Evolutionary conservation across 371 early-diverging fungal species (phyloP).

Genomic region (Umbelopsis sp.): DNA sequence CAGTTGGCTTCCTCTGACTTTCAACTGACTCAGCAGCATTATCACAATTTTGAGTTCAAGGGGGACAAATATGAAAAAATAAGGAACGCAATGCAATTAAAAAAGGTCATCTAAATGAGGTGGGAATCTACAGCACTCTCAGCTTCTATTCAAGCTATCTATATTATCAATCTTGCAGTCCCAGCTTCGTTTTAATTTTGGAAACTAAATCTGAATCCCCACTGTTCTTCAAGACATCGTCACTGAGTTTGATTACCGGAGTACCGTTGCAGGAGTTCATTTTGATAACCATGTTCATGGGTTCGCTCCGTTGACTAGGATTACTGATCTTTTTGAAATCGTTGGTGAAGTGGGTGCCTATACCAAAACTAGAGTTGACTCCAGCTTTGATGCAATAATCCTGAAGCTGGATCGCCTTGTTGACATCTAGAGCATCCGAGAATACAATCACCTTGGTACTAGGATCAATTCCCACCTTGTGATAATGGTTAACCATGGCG

Average conservation of each 20-base stretch:
- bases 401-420: conserved; percentile 56
- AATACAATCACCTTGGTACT: conserved; percentile 70
- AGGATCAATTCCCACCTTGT: conserved; percentile 59
- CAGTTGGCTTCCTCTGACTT: not conserved
- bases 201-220: conserved; percentile 58
- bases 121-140: too few species aligned
- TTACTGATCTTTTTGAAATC: conserved; percentile 55
- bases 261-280: conserved; percentile 60
- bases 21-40: not conserved
- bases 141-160: not conserved
- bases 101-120: too few species aligned
- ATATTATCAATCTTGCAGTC: conserved; percentile 25
- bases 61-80: too few species aligned
- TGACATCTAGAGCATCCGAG: conserved; percentile 68
- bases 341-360: conserved; percentile 79
- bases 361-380: conserved; percentile 71
- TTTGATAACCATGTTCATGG: conserved; percentile 82
- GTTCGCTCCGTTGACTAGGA: conserved; percentile 44
- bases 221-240: conserved; percentile 67
- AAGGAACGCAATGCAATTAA: too few species aligned
- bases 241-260: conserved; percentile 76
- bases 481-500: conserved; percentile 60
- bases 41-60: too few species aligned
- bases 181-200: conserved; percentile 45
- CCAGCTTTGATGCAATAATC: conserved; percentile 47